Percentiles rank a stretch among this genome's conserved stretches.
Conservation (phyloP, 306 rosid genomes). For the Carpinus fangiana region DNA sequence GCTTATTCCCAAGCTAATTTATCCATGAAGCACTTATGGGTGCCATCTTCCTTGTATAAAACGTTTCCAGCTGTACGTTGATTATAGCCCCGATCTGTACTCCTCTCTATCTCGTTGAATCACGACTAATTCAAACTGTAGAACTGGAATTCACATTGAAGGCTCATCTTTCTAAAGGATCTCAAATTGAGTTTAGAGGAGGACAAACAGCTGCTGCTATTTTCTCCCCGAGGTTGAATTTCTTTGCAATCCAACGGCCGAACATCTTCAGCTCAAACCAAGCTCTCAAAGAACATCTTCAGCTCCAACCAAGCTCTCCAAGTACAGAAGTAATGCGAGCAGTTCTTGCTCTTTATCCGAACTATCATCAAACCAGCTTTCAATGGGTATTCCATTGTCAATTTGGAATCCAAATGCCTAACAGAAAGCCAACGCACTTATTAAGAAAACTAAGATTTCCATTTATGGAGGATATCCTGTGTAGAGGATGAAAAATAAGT, state of each 20-base stretch:
- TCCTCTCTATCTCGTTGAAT: constrained; percentile 25
- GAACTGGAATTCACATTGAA: constrained; percentile 42
- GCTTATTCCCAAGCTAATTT: constrained; percentile 37
- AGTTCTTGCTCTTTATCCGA: constrained; percentile 76
- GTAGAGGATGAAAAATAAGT: neutral
- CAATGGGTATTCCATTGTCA: constrained; percentile 97
- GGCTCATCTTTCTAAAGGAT: constrained; percentile 46
- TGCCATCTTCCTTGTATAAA: constrained; percentile 24
- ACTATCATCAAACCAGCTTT: constrained; percentile 97
- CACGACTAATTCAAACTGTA: constrained; percentile 15
- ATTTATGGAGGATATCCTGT: neutral
- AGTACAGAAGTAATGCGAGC: constrained; percentile 70
- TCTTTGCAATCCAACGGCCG: constrained; percentile 76
- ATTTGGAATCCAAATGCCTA: constrained; percentile 99
- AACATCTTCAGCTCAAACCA: constrained; percentile 45
- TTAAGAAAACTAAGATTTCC: constrained; percentile 7
- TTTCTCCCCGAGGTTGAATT: constrained; percentile 80
- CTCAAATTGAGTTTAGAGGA: constrained; percentile 48
- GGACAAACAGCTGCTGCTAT: constrained; percentile 81
- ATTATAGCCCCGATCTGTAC: constrained; percentile 21
- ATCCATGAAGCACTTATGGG: constrained; percentile 26
- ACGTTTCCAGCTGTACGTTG: constrained; percentile 32
- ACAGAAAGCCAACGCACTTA: constrained; percentile 18
- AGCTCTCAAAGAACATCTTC: constrained; percentile 24
- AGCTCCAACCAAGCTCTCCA: constrained; percentile 90